Evolutionary conservation across 176 grass and related monocot species (phyloP), one percentile per base, ranked within the genome.

Genomic region (Rhynchospora tenuis): DNA sequence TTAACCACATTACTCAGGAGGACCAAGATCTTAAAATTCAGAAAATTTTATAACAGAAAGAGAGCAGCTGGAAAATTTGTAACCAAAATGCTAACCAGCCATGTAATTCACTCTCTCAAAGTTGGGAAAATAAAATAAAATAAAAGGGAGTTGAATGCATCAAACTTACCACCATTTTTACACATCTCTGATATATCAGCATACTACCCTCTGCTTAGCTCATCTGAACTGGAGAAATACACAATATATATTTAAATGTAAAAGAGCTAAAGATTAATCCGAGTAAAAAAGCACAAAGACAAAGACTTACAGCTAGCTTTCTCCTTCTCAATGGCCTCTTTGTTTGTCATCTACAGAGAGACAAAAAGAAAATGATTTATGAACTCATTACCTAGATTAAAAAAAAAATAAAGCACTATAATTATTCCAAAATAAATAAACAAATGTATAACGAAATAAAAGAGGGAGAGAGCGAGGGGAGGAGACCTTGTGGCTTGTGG

Each of bases 251-350:
- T 10, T 82, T 46, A 64, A 13, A 63, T 51, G 42, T n/a, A 14
- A 28, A 17, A 60, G 17, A 56, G 31, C 29, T 15, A 69, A 57
- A 22, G 13, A n/a, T 38, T 26, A 67, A 51, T 57, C 11, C 80
- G 0, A 59, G 54, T 42, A 38, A 20, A 46, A 64, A 62, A 64
- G 5, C 1, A 59, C n/a, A 70, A 10, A n/a, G 43, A 73, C 9
- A 47, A 84, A 90, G 76, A 23, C 89, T 87, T 86, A 98, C 92
- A 98, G 83, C 95, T 94, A 24, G 88, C 92, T 85, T 89, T 90
- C 62, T 88, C 90, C 89, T 91, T 86, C 87, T 85, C 77, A 51
- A 91, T 56, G 42, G 85, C 86, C 75, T 94, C 89, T 88, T 87
- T 94, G 67, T 22, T 81, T 80, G 15, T 46, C 52, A 19, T 81